These are phyloP conservation scores for Boletus edulis DNA, from an alignment of 768 basidiomycete species.

Conservation along the genomic window DNA sequence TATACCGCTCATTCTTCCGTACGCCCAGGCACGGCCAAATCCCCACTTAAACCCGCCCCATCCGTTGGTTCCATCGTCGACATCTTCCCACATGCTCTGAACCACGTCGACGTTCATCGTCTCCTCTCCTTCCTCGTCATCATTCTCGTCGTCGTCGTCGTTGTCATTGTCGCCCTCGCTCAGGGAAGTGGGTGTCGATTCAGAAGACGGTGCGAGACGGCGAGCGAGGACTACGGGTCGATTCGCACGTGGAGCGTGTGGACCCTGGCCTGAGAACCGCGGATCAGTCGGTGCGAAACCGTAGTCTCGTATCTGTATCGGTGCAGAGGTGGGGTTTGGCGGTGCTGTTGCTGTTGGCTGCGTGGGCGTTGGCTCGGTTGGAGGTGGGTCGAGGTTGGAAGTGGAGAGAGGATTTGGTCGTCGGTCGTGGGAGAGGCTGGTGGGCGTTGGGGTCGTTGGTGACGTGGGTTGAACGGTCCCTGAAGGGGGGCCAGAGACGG, in stretches of 20 bases:
- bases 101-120: neutral
- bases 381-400: neutral
- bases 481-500: slow-evolving; percentile 9
- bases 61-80: slow-evolving; percentile 24
- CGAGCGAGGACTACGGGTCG: slow-evolving; percentile 30
- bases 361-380: neutral
- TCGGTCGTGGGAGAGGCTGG: neutral
- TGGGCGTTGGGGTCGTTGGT: neutral
- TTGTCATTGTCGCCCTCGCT: slow-evolving; percentile 6
- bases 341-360: neutral
- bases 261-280: slow-evolving; percentile 43
- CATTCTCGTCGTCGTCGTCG: slow-evolving; percentile 9
- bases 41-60: slow-evolving; percentile 43
- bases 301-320: slow-evolving; percentile 51
- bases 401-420: neutral
- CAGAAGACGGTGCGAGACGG: slow-evolving; percentile 25
- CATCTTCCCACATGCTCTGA: slow-evolving; percentile 21
- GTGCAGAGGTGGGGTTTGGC: neutral
- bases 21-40: slow-evolving; percentile 40
- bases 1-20: slow-evolving; percentile 7
- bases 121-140: slow-evolving; percentile 7
- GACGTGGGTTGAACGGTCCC: neutral
- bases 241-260: slow-evolving; percentile 39
- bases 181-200: slow-evolving; percentile 5
- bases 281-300: slow-evolving; percentile 41